These are phyloP conservation scores for Endoconidiophora polonica DNA, from an alignment of 2,329 filamentous ascomycete genomes.

Conservation along the genomic window DNA sequence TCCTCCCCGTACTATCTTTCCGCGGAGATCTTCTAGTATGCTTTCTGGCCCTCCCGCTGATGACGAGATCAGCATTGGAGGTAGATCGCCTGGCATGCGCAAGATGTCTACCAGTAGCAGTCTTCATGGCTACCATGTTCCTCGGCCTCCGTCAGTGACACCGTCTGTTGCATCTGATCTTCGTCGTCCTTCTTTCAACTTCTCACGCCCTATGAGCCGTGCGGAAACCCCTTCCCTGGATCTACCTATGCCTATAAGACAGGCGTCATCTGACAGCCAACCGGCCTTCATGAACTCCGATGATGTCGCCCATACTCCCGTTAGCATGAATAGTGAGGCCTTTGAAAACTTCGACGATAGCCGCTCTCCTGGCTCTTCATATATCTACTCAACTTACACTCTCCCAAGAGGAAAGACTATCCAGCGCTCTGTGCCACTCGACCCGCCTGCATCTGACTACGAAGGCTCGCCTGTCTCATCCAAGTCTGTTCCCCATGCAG, in stretches of 20 bases:
- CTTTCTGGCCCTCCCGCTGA: slow-evolving; percentile 53
- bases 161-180: slow-evolving; percentile 74
- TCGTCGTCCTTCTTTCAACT: slow-evolving; percentile 71
- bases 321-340: slow-evolving; percentile 55
- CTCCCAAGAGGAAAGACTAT: slow-evolving; percentile 69
- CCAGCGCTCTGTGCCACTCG: slow-evolving; percentile 48
- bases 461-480: slow-evolving; percentile 6
- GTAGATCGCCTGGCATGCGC: slow-evolving; percentile 47
- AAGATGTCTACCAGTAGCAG: slow-evolving; percentile 60
- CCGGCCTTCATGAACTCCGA: slow-evolving; percentile 46
- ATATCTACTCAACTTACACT: slow-evolving; percentile 72
- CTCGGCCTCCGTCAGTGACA: slow-evolving; percentile 38
- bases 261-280: slow-evolving; percentile 48
- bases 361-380: slow-evolving; percentile 40
- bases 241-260: slow-evolving; percentile 30
- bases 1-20: slow-evolving; percentile 33
- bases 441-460: slow-evolving; percentile 39
- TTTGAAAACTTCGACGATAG: slow-evolving; percentile 33
- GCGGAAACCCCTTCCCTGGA: slow-evolving; percentile 42
- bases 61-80: slow-evolving; percentile 39
- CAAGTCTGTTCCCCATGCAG: slow-evolving; percentile 19
- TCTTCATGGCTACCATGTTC: slow-evolving; percentile 35
- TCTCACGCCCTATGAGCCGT: slow-evolving; percentile 76
- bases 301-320: slow-evolving; percentile 49
- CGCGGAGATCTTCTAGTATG: slow-evolving; percentile 40